These are phyloP conservation scores for Zhuliangozyma blackwelliae DNA, from an alignment of 1,139 yeast genomes.

Conservation along the genomic window DNA sequence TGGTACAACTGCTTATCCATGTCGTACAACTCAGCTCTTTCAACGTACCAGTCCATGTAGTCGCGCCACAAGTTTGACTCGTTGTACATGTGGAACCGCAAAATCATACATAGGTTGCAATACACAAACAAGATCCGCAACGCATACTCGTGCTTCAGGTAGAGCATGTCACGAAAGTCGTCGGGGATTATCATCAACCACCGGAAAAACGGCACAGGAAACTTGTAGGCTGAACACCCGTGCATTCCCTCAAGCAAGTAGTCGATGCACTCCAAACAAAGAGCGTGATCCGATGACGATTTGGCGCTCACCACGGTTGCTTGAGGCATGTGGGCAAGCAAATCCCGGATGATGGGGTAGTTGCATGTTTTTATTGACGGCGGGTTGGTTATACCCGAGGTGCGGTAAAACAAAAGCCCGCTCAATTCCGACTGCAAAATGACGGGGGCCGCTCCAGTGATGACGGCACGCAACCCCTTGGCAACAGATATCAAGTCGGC, in stretches of 20 bases:
- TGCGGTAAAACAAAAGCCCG: constrained; percentile 13
- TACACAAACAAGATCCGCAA: constrained; percentile 22
- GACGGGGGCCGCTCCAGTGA: constrained; percentile 12
- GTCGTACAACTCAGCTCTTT: constrained; percentile 8
- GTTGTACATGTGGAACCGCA: constrained; percentile 18
- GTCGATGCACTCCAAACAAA: constrained; percentile 1
- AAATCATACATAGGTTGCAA: constrained; percentile 16
- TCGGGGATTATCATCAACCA: constrained; percentile 21
- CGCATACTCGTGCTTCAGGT: constrained; percentile 19
- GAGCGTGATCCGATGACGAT: too few species aligned
- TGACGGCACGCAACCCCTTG: constrained; percentile 14
- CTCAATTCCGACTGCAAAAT: constrained; percentile 12
- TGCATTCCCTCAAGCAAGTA: constrained; percentile 4
- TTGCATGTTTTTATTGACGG: constrained; percentile 7
- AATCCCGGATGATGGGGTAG: constrained; percentile 15
- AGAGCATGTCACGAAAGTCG: constrained; percentile 17
- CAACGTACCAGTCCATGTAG: constrained; percentile 20
- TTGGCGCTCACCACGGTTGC: not conserved
- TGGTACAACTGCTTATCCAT: constrained; percentile 14
- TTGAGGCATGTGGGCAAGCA: not conserved
- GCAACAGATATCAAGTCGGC: constrained; percentile 19
- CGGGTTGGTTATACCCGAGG: constrained; percentile 3
- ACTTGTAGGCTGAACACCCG: constrained; percentile 11
- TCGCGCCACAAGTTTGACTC: constrained; percentile 25
- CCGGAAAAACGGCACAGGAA: constrained; percentile 25